Percentiles rank a stretch among this genome's conserved stretches.
Conservation (phyloP, 2,329 filamentous ascomycete species). For the Aspergillus neoniger region DNA sequence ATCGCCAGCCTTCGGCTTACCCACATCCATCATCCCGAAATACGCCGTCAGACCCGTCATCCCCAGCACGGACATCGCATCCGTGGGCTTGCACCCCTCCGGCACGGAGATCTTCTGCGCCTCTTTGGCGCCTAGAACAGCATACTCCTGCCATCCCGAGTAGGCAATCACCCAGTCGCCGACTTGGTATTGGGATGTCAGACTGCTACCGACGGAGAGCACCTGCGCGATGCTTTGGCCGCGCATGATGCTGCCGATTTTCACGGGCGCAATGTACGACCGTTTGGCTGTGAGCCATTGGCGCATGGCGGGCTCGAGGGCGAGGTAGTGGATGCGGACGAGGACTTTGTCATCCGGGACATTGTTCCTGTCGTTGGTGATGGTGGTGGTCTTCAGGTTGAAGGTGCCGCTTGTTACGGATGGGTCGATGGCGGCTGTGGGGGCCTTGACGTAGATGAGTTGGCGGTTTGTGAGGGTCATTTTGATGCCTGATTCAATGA, state of each 20-base stretch:
- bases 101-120: constrained; percentile 50
- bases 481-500: neutral
- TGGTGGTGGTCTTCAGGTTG: constrained; percentile 30
- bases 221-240: constrained; percentile 63
- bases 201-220: constrained; percentile 54
- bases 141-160: constrained; percentile 68
- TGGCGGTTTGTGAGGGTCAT: constrained; percentile 37
- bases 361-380: constrained; percentile 22
- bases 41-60: constrained; percentile 74
- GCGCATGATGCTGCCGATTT: constrained; percentile 69
- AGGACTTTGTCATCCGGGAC: constrained; percentile 60
- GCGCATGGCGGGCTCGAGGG: constrained; percentile 75
- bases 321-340: constrained; percentile 62
- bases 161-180: constrained; percentile 55
- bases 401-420: constrained; percentile 39
- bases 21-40: constrained; percentile 71
- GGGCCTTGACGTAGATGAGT: constrained; percentile 38
- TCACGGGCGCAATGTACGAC: constrained; percentile 69
- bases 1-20: constrained; percentile 67
- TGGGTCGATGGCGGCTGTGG: constrained; percentile 39
- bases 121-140: constrained; percentile 57
- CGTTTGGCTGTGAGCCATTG: constrained; percentile 64
- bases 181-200: constrained; percentile 29
- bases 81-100: constrained; percentile 54
- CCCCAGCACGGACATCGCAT: constrained; percentile 64